Conservation (phyloP, 73 alveolate species). For the Effrenium voratum region DNA sequence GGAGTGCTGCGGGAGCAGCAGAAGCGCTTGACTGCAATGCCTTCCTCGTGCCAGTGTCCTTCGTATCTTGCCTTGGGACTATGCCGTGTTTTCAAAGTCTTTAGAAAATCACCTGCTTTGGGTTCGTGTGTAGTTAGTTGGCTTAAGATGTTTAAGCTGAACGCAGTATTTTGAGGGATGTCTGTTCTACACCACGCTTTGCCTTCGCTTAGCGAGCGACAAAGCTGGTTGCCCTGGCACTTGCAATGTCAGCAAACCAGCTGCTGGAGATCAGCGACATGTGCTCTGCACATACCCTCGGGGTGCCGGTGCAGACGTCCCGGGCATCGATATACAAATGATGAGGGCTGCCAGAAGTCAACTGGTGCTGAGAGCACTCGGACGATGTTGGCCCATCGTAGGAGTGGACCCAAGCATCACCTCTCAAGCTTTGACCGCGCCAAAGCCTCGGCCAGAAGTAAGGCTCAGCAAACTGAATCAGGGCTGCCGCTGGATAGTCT, state of each 20-base stretch:
- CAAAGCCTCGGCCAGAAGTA: slow-evolving; percentile 57
- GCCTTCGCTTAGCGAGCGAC: too few species aligned
- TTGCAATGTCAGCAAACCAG: slow-evolving; percentile 45
- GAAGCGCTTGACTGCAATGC: too few species aligned
- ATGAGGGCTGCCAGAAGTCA: not conserved
- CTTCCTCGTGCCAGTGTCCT: too few species aligned
- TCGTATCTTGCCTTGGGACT: too few species aligned
- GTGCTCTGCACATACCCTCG: slow-evolving; percentile 41
- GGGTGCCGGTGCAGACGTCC: not conserved
- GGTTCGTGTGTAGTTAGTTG: too few species aligned
- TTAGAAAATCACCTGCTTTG: too few species aligned
- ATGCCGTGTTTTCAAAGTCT: too few species aligned
- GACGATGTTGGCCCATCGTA: slow-evolving; percentile 27
- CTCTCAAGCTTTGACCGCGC: slow-evolving; percentile 5
- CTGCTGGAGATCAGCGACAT: slow-evolving; percentile 48
- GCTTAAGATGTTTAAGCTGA: too few species aligned
- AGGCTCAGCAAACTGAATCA: slow-evolving; percentile 42
- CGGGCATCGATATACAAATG: not conserved
- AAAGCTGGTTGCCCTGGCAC: slow-evolving; percentile 60
- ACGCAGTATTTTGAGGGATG: too few species aligned
- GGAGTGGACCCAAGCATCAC: not conserved
- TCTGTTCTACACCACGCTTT: too few species aligned
- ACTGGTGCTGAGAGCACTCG: not conserved
- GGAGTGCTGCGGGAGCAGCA: too few species aligned
- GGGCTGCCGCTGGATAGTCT: not conserved